Base-by-base conservation (phyloP, 2,329 filamentous ascomycete genomes). In the Canariomyces notabilis region DNA sequence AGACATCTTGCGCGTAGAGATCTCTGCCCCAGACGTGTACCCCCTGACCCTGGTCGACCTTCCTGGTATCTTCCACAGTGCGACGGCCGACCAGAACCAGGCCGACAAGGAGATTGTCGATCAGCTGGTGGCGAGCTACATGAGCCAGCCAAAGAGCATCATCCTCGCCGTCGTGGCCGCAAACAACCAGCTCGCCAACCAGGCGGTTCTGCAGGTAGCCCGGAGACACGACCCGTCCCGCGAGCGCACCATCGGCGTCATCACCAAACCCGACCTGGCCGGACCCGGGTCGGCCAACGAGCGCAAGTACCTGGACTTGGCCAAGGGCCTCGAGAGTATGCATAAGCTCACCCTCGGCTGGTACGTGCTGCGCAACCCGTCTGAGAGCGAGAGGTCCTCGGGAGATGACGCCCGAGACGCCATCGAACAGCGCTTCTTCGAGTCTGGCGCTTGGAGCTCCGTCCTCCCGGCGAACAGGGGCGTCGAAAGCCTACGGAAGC, bases 31-130 rank as follows among this genome's bases (percentile, higher is more conserved):
- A 0, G 58, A 67, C 9, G 63, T 66, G 7, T 71, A 68, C 12
- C 71, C 77, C n/a, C 64, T 82, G 18, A 81, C 77, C 0, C 67
- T 82, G 15, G 75, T 82, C 9, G 77, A 82, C 57, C 63, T 81
- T 2, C 77, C 77, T 0, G 77, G 78, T 1, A 62, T 82, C 16
- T 74, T 76, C 39, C 68, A 73, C 34, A 67, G 66, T 0, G 61
- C 67, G 16, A 71, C 66, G 3, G 68, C 69, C 23, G 59, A 67
- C 2, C 70, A 77, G 46, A 67, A 67, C 3, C 59, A 56, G 4
- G 56, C 58, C 1, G 72, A 74, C 38, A 66, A 71, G 2, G 57
- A 67, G 4, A 52, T 72, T 3, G 72, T 81, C 15, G 50, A 63
- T n/a, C 61, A 69, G 0, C 63, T 82, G 6, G 71, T 79, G 2